These are phyloP conservation scores for Euphorbia pulcherrima DNA, from an alignment of 345 rosid genomes.

Conservation along the genomic window DNA sequence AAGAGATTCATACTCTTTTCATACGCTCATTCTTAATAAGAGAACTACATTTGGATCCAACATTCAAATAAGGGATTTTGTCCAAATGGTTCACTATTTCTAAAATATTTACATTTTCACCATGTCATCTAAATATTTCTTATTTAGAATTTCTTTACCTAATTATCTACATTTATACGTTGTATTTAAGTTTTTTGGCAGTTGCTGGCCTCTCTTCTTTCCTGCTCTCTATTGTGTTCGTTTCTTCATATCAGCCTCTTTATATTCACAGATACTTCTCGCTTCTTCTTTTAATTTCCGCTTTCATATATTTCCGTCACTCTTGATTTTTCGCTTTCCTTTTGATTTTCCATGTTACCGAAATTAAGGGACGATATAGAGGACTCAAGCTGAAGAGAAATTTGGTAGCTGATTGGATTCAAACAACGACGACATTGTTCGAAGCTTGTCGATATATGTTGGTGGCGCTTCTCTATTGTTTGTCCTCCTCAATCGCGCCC, in stretches of 20 bases:
- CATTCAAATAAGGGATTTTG: no score
- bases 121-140: no score
- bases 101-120: no score
- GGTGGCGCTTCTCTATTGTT: conserved; percentile 72
- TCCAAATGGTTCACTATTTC: no score
- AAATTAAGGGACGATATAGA: conserved; percentile 22
- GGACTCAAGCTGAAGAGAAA: conserved; percentile 67
- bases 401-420: conserved; percentile 60
- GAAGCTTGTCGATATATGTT: conserved; percentile 72
- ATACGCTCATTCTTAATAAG: no score
- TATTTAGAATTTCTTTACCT: no score
- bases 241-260: not conserved
- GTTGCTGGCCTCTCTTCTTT: no score
- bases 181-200: no score
- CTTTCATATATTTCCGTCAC: not conserved
- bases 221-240: not conserved
- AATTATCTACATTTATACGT: no score
- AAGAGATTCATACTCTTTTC: no score
- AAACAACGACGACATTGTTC: conserved; percentile 54
- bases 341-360: not conserved
- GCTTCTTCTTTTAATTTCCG: no score
- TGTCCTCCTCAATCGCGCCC: conserved; percentile 69
- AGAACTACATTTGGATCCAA: no score
- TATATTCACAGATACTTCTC: not conserved
- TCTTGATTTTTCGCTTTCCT: not conserved